Evolutionary conservation across 257 asterid species (phyloP), one percentile per base, ranked within the genome.

Genomic region (Solanum chmielewskii): DNA sequence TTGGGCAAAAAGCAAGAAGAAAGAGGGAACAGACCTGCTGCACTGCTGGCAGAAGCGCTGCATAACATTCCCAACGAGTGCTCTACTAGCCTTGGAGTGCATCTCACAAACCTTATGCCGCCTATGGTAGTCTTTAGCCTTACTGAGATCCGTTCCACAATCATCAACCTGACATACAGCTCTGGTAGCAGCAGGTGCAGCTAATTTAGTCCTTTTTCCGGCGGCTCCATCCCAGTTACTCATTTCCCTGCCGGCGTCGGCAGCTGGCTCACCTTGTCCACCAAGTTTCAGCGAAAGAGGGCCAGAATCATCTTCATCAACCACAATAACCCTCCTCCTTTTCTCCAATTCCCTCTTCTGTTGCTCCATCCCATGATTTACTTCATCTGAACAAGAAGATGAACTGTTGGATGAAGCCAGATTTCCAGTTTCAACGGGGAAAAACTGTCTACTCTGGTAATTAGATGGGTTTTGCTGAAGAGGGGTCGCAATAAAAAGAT

Each of bases 41-140:
- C 98, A 95, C 94, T 94, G 98, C 92, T 94, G 97, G 90, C 98
- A 94, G 88, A 94, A 95, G 1, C 98, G 94, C 91, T 94, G 98
- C 98, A 95, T 92, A 87, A 91, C 90, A 86, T 92, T 93, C 27
- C 91, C 95, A 7, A 94, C 93, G 52, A 93, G 94, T 11, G 98
- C 98, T 85, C 87, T 89, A 86, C 85, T 92, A 66, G 95, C 93
- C 90, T 94, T 94, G 70, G 98, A 95, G 88, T 93, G 97, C 92
- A 90, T 89, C 93, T 94, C 93, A 87, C 98, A 95, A 56, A 94
- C 98, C 87, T 95, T 95, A 85, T 95, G 98, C 31, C 98, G 91
- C 42, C 97, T 89, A 87, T 94, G 98, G 87, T 95, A 95, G 82
- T 95, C 96, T 87, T 94, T 94, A 5, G 96, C 96, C 87, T 92